Conservation (phyloP, 2,329 filamentous ascomycete genomes). For the Dothiorella sarmentorum region DNA sequence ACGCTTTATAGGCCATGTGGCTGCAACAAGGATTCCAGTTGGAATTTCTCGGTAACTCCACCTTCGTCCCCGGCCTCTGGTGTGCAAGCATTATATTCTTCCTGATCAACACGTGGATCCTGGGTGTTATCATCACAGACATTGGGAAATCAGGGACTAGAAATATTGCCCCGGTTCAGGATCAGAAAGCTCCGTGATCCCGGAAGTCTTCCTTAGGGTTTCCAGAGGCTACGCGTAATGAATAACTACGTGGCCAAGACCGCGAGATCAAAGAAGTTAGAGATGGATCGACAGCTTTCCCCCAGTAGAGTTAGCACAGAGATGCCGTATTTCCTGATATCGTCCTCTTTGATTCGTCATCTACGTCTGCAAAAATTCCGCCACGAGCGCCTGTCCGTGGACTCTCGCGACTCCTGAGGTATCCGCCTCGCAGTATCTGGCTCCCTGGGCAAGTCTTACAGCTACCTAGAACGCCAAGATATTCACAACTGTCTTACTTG, state of each 20-base stretch:
- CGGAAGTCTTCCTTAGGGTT: neutral
- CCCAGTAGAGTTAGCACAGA: neutral
- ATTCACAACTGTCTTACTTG: too few relatives aligned
- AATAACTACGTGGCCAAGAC: too few relatives aligned
- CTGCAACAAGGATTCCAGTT: constrained; percentile 50
- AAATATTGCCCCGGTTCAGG: neutral
- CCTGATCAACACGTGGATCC: constrained; percentile 77
- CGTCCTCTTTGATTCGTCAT: neutral
- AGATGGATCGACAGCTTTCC: neutral
- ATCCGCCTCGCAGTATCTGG: too few relatives aligned
- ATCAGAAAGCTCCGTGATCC: neutral
- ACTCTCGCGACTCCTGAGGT: too few relatives aligned
- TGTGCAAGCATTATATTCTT: constrained; percentile 75
- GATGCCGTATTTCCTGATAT: neutral
- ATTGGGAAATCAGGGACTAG: constrained; percentile 31
- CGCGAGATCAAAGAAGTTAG: too few relatives aligned
- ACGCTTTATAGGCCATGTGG: constrained; percentile 38
- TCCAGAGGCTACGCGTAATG: too few relatives aligned
- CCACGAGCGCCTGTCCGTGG: too few relatives aligned
- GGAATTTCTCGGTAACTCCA: constrained; percentile 66
- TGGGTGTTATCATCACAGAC: constrained; percentile 76
- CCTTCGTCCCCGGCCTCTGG: constrained; percentile 84
- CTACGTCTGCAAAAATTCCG: neutral
- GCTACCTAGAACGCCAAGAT: too few relatives aligned
- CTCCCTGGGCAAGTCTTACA: too few relatives aligned